phyloP scores from a whole-genome alignment of 129 eudicot genomes.

The Helianthus tuberosus region DNA sequence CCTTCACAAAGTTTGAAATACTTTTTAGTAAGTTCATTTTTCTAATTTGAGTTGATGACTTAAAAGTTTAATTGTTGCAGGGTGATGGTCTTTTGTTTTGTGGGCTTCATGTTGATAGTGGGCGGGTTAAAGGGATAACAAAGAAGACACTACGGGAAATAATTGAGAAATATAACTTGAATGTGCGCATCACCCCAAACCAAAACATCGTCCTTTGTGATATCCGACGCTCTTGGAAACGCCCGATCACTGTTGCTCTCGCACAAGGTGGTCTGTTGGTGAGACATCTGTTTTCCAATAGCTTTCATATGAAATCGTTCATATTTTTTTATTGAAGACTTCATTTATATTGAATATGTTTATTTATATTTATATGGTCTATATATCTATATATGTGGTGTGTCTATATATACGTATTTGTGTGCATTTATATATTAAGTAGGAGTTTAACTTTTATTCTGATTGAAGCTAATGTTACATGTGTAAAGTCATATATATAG shows the following conservation, averaged over 20 bases:
- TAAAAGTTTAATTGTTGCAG: slow-evolving; percentile 39
- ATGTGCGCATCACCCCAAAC: slow-evolving; percentile 89
- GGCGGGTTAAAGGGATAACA: slow-evolving; percentile 79
- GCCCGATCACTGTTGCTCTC: slow-evolving; percentile 79
- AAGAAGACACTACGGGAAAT: slow-evolving; percentile 78
- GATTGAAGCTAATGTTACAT: too few species aligned
- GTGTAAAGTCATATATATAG: too few species aligned
- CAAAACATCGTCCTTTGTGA: slow-evolving; percentile 92
- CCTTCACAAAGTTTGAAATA: neutral
- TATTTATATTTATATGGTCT: neutral
- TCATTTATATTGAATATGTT: neutral
- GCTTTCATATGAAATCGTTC: neutral
- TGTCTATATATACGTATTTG: neutral
- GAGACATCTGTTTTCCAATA: slow-evolving; percentile 25
- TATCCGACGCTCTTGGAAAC: slow-evolving; percentile 78
- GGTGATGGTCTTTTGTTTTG: slow-evolving; percentile 92
- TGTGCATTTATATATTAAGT: too few species aligned
- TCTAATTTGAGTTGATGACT: neutral
- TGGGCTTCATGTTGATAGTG: slow-evolving; percentile 94
- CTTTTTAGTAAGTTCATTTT: neutral
- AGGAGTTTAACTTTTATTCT: too few species aligned
- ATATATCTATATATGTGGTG: neutral
- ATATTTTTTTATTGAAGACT: neutral
- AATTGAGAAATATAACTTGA: slow-evolving; percentile 87
- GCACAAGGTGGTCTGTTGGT: slow-evolving; percentile 97